Percentiles rank a stretch among this genome's conserved stretches.
These are phyloP conservation scores for Ganoderma sinense DNA, from an alignment of 1,284 basidiomycete species.

Conservation along the genomic window DNA sequence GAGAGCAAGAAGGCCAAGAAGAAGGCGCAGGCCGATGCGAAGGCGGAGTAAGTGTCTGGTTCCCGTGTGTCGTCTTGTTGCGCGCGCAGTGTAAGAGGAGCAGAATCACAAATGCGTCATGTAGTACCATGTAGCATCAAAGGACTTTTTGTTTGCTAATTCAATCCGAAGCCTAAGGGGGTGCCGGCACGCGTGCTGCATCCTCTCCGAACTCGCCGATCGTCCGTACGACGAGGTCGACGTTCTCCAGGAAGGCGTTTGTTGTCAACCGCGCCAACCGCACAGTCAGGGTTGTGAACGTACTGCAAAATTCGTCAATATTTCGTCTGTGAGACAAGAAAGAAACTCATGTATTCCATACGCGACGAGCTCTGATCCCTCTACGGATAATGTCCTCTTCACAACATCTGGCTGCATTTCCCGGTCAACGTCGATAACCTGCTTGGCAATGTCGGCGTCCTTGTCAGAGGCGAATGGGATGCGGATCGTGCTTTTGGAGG, in stretches of 20 bases:
- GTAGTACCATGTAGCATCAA: conserved; percentile 31
- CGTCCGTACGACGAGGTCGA: conserved; percentile 86
- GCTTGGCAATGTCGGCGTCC: conserved; percentile 82
- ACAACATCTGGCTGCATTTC: conserved; percentile 86
- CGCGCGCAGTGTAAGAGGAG: conserved; percentile 10
- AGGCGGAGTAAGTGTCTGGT: conserved; percentile 37
- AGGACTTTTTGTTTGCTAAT: conserved; percentile 15
- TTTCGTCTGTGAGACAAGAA: not conserved
- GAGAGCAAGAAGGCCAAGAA: conserved; percentile 94
- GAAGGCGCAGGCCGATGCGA: conserved; percentile 60
- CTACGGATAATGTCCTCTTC: conserved; percentile 69
- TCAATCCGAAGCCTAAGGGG: conserved; percentile 17
- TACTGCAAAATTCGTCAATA: conserved; percentile 48
- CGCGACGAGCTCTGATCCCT: conserved; percentile 76
- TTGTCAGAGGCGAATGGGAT: conserved; percentile 79
- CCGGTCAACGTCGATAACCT: conserved; percentile 84
- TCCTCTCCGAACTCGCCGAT: conserved; percentile 79
- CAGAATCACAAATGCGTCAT: conserved; percentile 28
- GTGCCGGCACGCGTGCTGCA: conserved; percentile 43
- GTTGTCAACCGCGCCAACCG: conserved; percentile 83
- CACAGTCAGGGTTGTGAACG: conserved; percentile 79
- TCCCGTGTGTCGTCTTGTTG: not conserved
- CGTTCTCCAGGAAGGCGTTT: conserved; percentile 88
- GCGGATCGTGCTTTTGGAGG: conserved; percentile 62
- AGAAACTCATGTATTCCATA: conserved; percentile 43